Evolutionary conservation across 1,284 basidiomycete genomes (phyloP), one percentile per base, ranked within the genome.

Genomic region (Ustilago esculenta): DNA sequence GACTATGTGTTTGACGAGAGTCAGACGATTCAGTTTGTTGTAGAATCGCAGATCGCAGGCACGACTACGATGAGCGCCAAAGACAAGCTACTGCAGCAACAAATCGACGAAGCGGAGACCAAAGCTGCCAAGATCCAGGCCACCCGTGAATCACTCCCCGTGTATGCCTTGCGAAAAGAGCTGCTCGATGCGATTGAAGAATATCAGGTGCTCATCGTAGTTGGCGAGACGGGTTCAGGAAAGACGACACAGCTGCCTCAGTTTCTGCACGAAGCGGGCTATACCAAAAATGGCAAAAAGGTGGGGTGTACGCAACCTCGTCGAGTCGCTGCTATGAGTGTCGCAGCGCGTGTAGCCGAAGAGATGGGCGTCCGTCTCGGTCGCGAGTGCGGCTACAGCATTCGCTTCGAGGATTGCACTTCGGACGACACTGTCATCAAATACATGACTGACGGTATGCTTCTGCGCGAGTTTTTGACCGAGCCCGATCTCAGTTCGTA

Each of bases 241-340:
- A 98, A 99, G 84, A 98, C 96, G 1, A 98, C 96, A 0, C 96
- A 99, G 82, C 85, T 99, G 9, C 94, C 96, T 0, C 96, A 99
- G 81, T 99, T 97, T 82, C 88, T 98, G 5, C 92, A 97, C 81
- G 96, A 98, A 85, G 94, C 93, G 1, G 96, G 96, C 1, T 98
- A 92, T 83, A 95, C 92, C 4, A 87, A 88, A 18, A 87, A 88
- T 70, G 94, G 95, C 7, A 75, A 77, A 30, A 98, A 94, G 82
- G 87, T 99, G 30, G 96, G 94, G 0, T 99, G 96, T 80, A 99
- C 96, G 0, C 96, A 99, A 83, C 96, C 96, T 30, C 91, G 96
- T 78, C 92, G 96, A 70, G 96, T 99, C 12, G 96, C 96, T 4
- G 96, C 96, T 27, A 98, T 98, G 96, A 95, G 92, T 40, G 96